phyloP scores from a whole-genome alignment of 1,139 yeast species.

The Magnusiomyces sp. region DNA sequence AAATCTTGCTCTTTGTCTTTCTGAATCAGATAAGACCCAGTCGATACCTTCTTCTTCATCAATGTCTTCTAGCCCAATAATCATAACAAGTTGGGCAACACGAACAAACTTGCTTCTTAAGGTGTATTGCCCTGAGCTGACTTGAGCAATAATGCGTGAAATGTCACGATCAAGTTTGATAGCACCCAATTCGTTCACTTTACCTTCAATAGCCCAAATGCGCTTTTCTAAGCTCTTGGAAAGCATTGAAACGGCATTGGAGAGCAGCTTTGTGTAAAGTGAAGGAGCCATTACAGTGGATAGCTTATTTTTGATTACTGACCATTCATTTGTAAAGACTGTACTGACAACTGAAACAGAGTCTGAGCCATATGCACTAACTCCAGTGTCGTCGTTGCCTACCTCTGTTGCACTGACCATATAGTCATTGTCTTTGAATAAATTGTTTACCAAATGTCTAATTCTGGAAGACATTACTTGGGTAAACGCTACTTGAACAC shows the following conservation, averaged over 20 bases:
- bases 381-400: slow-evolving; percentile 18
- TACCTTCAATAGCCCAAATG: slow-evolving; percentile 55
- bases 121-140: slow-evolving; percentile 41
- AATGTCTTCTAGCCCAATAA: slow-evolving; percentile 78
- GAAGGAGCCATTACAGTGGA: slow-evolving; percentile 47
- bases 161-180: slow-evolving; percentile 78
- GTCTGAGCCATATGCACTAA: slow-evolving; percentile 29
- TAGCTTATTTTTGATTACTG: slow-evolving; percentile 54
- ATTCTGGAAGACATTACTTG: slow-evolving; percentile 49
- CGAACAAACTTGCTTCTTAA: slow-evolving; percentile 71
- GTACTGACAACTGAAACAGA: slow-evolving; percentile 15
- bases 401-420: slow-evolving; percentile 27
- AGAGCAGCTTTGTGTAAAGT: slow-evolving; percentile 43
- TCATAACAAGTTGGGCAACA: slow-evolving; percentile 73
- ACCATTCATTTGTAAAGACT: slow-evolving; percentile 56
- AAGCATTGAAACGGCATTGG: slow-evolving; percentile 44
- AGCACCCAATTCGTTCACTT: slow-evolving; percentile 76
- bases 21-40: slow-evolving; percentile 77
- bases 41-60: slow-evolving; percentile 55
- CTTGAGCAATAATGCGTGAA: slow-evolving; percentile 48
- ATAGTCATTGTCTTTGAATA: slow-evolving; percentile 48
- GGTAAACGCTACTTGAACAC: slow-evolving; percentile 48
- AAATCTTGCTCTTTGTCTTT: slow-evolving; percentile 47
- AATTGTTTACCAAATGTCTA: slow-evolving; percentile 42
- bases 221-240: slow-evolving; percentile 55